phyloP scores from a whole-genome alignment of 768 basidiomycete genomes.

The Phaeotremella fagi region DNA sequence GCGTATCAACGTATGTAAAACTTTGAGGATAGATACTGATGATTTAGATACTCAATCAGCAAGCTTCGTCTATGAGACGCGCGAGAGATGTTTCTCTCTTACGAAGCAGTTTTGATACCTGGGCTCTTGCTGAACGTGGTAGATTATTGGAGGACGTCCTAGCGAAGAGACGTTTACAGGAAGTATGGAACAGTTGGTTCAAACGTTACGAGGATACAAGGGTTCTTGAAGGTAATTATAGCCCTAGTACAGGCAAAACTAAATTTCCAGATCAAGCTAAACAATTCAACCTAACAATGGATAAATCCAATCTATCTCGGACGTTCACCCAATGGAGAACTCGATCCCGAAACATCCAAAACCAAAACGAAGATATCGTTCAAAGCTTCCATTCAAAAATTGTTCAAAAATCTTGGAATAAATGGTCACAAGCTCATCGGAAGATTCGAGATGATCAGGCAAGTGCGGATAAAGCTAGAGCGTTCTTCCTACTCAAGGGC shows the following conservation, averaged over 20 bases:
- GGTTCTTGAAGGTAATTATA: too few species aligned
- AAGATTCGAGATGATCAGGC: constrained; percentile 9
- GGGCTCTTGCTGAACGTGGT: constrained; percentile 2
- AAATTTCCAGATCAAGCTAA: background rate
- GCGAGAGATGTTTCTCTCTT: background rate
- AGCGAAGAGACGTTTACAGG: constrained; percentile 5
- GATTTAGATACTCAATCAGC: background rate
- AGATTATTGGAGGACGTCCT: background rate
- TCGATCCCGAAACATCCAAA: background rate
- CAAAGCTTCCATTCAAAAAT: too few species aligned
- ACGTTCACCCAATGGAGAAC: constrained; percentile 22
- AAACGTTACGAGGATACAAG: too few species aligned
- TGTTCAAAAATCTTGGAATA: background rate
- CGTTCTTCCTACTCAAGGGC: constrained; percentile 28
- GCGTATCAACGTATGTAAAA: background rate
- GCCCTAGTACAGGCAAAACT: too few species aligned
- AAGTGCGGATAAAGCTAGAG: constrained; percentile 27
- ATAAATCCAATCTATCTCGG: background rate
- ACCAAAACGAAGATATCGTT: too few species aligned
- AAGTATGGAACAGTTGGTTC: constrained; percentile 11
- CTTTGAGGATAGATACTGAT: background rate
- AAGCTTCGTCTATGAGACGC: background rate
- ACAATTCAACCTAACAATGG: constrained; percentile 3
- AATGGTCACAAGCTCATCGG: constrained; percentile 12
- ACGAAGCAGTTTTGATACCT: background rate